Conservation (phyloP, 2,329 filamentous ascomycete species). For the Lasiodiplodia gonubiensis region DNA sequence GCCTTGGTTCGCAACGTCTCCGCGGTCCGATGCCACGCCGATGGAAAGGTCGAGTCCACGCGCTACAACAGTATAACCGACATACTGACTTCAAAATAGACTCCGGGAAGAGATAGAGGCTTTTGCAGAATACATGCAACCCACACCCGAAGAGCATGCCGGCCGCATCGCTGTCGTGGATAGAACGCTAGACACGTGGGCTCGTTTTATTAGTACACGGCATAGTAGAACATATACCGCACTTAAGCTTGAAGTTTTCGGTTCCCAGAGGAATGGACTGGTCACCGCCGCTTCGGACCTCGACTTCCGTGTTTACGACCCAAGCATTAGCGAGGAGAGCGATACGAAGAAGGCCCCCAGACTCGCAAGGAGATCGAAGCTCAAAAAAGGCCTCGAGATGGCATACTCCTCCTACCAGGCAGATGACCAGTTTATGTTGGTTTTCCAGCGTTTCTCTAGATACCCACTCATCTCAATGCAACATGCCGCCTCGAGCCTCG, state of each 20-base stretch:
- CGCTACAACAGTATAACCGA: not conserved
- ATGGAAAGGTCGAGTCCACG: not conserved
- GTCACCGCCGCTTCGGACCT: slow-evolving; percentile 61
- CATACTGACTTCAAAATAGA: slow-evolving; percentile 15
- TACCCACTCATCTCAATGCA: slow-evolving; percentile 51
- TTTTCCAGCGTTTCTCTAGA: slow-evolving; percentile 33
- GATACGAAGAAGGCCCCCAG: slow-evolving; percentile 6
- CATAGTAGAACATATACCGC: rapidly evolving
- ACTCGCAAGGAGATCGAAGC: not conserved
- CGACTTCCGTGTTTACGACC: slow-evolving; percentile 52
- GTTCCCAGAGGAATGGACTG: slow-evolving; percentile 60
- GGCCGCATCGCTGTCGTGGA: slow-evolving; percentile 44
- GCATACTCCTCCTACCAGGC: slow-evolving; percentile 14
- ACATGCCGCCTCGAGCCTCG: slow-evolving; percentile 56
- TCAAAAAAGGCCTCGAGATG: not conserved
- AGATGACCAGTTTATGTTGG: slow-evolving; percentile 32
- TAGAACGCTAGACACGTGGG: slow-evolving; percentile 27
- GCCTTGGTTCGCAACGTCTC: slow-evolving; percentile 20
- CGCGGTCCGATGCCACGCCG: not conserved
- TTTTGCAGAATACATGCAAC: slow-evolving; percentile 53
- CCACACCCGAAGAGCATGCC: slow-evolving; percentile 50
- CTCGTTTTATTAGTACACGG: slow-evolving; percentile 29
- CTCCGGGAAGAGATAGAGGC: slow-evolving; percentile 55
- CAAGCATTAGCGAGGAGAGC: not conserved
- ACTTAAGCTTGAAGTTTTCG: slow-evolving; percentile 52